Conservation (phyloP, 257 asterid genomes). For the Nicotiana noctiflora region DNA sequence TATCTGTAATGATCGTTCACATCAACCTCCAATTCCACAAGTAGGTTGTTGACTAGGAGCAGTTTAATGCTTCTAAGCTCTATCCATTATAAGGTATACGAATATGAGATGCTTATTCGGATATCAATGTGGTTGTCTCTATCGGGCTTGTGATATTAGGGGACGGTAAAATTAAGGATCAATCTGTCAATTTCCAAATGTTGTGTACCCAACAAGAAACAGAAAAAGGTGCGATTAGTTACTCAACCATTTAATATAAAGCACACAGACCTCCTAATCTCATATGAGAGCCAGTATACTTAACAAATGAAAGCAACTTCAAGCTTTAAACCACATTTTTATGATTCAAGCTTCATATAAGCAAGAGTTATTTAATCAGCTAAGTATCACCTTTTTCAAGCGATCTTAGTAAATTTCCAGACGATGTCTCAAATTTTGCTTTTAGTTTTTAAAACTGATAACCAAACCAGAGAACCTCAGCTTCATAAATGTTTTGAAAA, state of each 20-base stretch:
- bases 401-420: neutral
- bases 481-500: neutral
- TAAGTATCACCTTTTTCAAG: neutral
- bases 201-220: neutral
- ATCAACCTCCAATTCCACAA: neutral
- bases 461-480: neutral
- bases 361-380: neutral
- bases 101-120: neutral
- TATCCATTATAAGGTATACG: neutral
- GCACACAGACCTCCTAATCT: neutral
- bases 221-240: neutral
- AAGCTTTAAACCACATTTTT: neutral
- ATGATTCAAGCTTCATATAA: neutral
- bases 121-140: neutral
- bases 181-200: neutral
- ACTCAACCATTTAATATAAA: neutral
- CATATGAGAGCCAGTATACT: neutral
- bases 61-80: neutral
- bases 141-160: neutral
- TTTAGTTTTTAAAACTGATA: neutral
- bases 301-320: neutral
- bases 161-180: neutral
- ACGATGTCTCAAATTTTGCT: neutral
- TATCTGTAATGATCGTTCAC: neutral
- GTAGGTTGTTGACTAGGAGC: neutral